Evolutionary conservation across 1,284 basidiomycete genomes (phyloP), one percentile per base, ranked within the genome.

Genomic region (Heterobasidion irregulare): DNA sequence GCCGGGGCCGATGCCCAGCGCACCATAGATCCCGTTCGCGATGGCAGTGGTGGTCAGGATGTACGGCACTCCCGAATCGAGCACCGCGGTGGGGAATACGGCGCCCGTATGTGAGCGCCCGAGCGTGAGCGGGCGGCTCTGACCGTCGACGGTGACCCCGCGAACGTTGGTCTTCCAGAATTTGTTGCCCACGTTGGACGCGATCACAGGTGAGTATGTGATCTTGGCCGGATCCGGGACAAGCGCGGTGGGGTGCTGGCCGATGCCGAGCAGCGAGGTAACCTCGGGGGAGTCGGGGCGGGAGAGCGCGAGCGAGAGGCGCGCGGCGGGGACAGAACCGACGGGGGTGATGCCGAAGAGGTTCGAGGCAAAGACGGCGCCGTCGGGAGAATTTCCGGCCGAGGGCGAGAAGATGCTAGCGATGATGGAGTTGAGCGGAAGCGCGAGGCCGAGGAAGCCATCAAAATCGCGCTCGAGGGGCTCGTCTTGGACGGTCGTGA

Each of bases 1-100:
- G 0, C 72, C 78, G 1, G 86, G 85, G n/a, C n/a, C n/a, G n/a
- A n/a, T n/a, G n/a, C n/a, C n/a, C n/a, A n/a, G n/a, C n/a, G n/a
- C n/a, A n/a, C 86, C 86, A 58, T 89, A 90, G n/a, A 90, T 84
- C 6, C 74, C 85, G 61, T 89, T 84, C 13, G 87, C 82, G n/a
- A 89, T 74, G 1, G 63, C 53, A 2, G 71, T 69, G 0, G 79
- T 80, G 2, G 83, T 76, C 1, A 89, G 66, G 54, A 89, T 87
- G 18, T 78, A 59, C 0, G 87, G 84, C 0, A 82, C 75, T 1
- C 86, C 86, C 0, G 81, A 79, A 64, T 89, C 87, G 32, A 89
- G 65, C n/a, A 86, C 75, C 3, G 84, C 86, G 43, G 75, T 78
- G 0, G 83, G 83, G 41, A 68, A 75, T 10, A 63, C 64, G 0